Evolutionary conservation across 495 filamentous ascomycete genomes (phyloP), one percentile per base, ranked within the genome.

Genomic region (Geopyxis carbonaria): DNA sequence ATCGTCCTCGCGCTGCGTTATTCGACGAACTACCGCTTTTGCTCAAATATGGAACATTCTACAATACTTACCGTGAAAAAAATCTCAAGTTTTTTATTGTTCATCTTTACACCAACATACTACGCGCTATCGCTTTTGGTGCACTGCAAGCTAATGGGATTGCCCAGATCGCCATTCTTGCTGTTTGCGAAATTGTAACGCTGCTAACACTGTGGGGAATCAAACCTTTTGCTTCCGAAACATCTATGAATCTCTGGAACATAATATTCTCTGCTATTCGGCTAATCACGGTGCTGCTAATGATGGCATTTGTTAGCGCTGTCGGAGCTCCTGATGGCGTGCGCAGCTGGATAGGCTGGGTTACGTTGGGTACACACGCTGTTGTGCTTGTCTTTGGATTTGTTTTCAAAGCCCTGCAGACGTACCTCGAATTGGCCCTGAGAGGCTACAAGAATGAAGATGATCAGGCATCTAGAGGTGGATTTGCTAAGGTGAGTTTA

Each of bases 241-340:
- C 91, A 0, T 93, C 85, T n/a, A 97, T 95, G 91, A 95, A 94
- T 53, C 67, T 79, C 3, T 93, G 91, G 50, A 87, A 97, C 46
- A 77, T 77, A 15, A 72, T 83, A 37, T 93, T 93, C 55, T 70
- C 84, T 2, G 61, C 72, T 9, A 61, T 92, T 11, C 73, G 89
- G 14, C 73, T 94, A 35, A 57, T 83, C 9, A 76, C 75, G 1
- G 72, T 89, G 25, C 65, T 95, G 22, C 63, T 97, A 15, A 87
- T 80, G 63, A 70, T 93, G 18, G 69, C 85, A 2, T 97, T 97
- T 58, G 68, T 86, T 9, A 84, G 86, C 2, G 77, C 78, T 9
- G 63, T 94, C 3, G 72, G 74, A 2, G 72, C 94, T 5, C 68
- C 71, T 2, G 73, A 85, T 48, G 70, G 75, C 0, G 64, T 81